Percentiles rank a stretch among this genome's conserved stretches.
phyloP scores from a whole-genome alignment of 331 rosid species.

The Pyrus hybrid region DNA sequence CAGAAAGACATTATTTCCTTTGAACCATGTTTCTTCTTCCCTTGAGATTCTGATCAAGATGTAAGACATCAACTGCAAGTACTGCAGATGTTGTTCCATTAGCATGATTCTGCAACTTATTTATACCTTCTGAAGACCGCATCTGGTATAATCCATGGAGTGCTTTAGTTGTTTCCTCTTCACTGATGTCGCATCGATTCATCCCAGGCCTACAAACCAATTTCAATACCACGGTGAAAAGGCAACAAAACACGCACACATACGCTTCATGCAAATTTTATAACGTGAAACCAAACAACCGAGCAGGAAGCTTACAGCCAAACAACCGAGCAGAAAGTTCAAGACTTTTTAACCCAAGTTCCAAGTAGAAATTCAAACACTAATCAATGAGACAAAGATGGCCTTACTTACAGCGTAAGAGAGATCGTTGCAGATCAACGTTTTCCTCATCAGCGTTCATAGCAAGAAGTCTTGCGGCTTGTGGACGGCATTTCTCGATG shows the following conservation, averaged over 20 bases:
- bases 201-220: conserved; percentile 48
- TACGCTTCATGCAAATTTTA: not conserved
- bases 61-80: conserved; percentile 22
- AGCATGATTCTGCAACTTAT: conserved; percentile 24
- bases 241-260: not conserved
- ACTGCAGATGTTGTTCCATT: conserved; percentile 27
- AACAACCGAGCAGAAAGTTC: not conserved
- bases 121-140: conserved; percentile 32
- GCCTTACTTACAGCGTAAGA: no score
- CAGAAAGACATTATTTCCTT: conserved; percentile 9
- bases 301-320: conserved; percentile 81
- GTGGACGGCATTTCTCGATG: no score
- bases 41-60: conserved; percentile 20
- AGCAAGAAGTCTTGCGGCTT: no score
- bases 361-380: no score
- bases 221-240: conserved; percentile 20
- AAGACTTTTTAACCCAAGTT: no score
- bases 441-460: no score
- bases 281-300: conserved; percentile 7
- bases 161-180: conserved; percentile 49
- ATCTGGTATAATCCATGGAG: conserved; percentile 38
- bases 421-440: no score
- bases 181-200: conserved; percentile 56
- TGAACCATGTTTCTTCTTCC: conserved; percentile 31
- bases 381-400: no score